Conservation (phyloP, 2,329 filamentous ascomycete genomes). For the Cucurbitaria berberidis region DNA sequence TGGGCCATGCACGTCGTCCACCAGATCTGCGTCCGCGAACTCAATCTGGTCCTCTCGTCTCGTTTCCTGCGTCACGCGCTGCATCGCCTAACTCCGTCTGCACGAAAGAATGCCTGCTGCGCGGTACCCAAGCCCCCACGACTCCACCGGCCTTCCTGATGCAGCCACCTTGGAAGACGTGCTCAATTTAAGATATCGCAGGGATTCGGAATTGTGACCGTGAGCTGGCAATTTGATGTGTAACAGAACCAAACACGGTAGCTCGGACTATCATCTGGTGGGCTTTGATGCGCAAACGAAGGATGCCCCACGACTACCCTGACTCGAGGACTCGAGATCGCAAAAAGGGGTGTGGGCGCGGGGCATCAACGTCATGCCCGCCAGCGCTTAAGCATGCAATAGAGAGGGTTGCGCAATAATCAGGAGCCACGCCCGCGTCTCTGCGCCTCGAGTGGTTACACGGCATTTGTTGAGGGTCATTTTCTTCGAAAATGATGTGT, state of each 20-base stretch:
- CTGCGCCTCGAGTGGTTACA: conserved; percentile 24
- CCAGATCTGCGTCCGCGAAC: conserved; percentile 2
- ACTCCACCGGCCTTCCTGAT: conserved; percentile 4
- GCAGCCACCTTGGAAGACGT: neutral
- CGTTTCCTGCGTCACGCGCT: conserved; percentile 11
- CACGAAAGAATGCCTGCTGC: neutral
- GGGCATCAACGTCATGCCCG: conserved; percentile 10
- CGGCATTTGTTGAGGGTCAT: conserved; percentile 18
- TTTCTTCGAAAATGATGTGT: neutral
- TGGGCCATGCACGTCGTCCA: conserved; percentile 1
- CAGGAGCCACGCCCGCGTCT: conserved; percentile 9
- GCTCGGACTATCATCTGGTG: neutral
- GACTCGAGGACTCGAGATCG: neutral
- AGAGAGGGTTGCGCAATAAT: conserved; percentile 20
- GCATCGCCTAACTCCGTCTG: conserved; percentile 28
- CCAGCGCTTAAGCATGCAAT: conserved; percentile 41
- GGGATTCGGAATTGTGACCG: neutral
- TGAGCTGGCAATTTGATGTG: neutral
- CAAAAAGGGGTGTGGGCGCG: conserved; percentile 6
- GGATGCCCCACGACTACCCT: neutral
- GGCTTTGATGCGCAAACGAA: neutral
- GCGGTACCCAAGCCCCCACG: neutral
- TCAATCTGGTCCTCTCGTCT: neutral
- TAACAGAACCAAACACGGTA: neutral
- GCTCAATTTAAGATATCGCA: conserved; percentile 16